Conservation (phyloP, 371 early-diverging fungal genomes). For the Capillidium heterosporum region DNA sequence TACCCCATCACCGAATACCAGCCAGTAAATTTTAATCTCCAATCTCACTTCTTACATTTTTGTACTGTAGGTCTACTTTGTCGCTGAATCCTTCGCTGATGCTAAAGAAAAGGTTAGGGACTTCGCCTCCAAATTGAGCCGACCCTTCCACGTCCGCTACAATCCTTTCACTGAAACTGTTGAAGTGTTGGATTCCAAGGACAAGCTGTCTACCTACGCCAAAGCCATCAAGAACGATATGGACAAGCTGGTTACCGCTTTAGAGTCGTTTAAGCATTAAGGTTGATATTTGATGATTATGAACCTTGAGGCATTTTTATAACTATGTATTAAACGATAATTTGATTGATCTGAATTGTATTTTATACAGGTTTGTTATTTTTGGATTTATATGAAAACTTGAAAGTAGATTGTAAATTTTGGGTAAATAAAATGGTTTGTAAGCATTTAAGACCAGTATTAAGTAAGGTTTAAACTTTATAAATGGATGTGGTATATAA, state of each 20-base stretch:
- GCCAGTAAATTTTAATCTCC: slow-evolving; percentile 25
- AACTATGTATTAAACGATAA: too few species aligned
- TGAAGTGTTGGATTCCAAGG: slow-evolving; percentile 73
- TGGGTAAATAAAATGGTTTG: too few species aligned
- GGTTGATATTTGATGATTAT: too few species aligned
- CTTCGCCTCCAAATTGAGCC: slow-evolving; percentile 52
- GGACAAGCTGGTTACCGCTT: slow-evolving; percentile 43
- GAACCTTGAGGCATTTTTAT: too few species aligned
- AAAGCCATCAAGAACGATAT: slow-evolving; percentile 53
- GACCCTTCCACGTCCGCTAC: slow-evolving; percentile 83
- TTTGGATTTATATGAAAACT: too few species aligned
- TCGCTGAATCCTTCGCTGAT: slow-evolving; percentile 84
- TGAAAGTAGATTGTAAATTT: too few species aligned
- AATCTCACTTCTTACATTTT: too few species aligned
- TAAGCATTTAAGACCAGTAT: too few species aligned
- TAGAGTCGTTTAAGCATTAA: slow-evolving; percentile 31
- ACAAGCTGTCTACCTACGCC: slow-evolving; percentile 60
- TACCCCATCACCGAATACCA: slow-evolving; percentile 93
- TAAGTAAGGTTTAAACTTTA: too few species aligned
- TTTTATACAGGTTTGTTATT: too few species aligned
- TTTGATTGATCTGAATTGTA: too few species aligned
- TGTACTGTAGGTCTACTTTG: slow-evolving; percentile 46
- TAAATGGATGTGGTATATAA: too few species aligned
- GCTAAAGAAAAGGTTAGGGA: slow-evolving; percentile 79
- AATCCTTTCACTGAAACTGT: slow-evolving; percentile 79